These are phyloP conservation scores for Tetrahymena elliotti DNA, from an alignment of 73 alveolate species.

Conservation along the genomic window DNA sequence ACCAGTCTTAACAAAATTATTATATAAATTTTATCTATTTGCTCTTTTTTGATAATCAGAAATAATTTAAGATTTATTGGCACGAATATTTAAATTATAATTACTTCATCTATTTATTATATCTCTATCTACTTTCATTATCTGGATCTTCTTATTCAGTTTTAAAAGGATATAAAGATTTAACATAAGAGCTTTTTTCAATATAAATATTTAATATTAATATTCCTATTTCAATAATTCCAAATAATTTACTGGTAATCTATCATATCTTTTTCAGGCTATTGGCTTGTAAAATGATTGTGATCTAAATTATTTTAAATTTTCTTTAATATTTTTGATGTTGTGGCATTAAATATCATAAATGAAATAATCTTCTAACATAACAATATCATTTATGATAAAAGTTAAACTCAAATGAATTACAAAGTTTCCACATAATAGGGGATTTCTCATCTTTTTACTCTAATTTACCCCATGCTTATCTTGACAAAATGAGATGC, in stretches of 20 bases:
- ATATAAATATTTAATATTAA: no score
- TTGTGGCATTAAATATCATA: not conserved
- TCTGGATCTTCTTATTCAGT: slow-evolving; percentile 35
- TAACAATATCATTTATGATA: not conserved
- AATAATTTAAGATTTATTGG: not conserved
- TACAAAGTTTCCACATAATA: slow-evolving; percentile 49
- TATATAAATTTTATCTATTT: slow-evolving; percentile 16
- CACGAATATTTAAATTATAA: not conserved
- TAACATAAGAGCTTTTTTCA: not conserved
- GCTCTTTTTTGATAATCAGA: not conserved
- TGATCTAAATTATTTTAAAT: not conserved
- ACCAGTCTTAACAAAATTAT: slow-evolving; percentile 23
- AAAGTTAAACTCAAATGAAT: not conserved
- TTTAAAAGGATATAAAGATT: slow-evolving; percentile 13
- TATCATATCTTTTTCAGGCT: slow-evolving; percentile 61
- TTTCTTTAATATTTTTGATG: no score
- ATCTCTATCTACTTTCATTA: not conserved
- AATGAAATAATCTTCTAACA: no score
- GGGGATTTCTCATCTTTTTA: slow-evolving; percentile 62
- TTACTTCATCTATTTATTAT: not conserved
- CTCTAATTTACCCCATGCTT: slow-evolving; percentile 76
- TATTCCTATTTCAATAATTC: no score
- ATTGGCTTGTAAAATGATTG: slow-evolving; percentile 33
- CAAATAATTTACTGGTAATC: slow-evolving; percentile 32
- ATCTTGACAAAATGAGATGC: slow-evolving; percentile 44